Percentiles rank a stretch among this genome's conserved stretches.
Evolutionary conservation across 345 rosid genomes (phyloP).

Genomic region (Adansonia digitata): DNA sequence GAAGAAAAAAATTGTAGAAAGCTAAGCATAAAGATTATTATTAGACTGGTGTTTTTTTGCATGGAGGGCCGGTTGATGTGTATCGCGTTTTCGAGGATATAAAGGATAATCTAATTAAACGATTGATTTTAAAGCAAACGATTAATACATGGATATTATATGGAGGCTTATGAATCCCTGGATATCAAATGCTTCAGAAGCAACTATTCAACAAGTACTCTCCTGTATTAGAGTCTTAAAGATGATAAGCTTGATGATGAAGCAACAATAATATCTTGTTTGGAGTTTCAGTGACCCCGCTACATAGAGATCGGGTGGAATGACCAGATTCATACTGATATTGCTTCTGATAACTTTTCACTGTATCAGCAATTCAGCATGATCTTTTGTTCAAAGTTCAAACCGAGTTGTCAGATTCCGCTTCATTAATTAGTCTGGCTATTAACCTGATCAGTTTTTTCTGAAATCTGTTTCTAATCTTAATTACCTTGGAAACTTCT

Average conservation of each 20-base stretch:
- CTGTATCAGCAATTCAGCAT: too few relatives aligned
- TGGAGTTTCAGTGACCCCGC: background rate
- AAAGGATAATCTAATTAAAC: background rate
- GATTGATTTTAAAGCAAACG: background rate
- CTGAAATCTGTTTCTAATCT: background rate
- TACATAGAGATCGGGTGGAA: background rate
- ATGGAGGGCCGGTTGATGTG: background rate
- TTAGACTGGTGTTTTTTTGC: background rate
- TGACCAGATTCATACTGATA: background rate
- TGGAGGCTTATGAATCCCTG: background rate
- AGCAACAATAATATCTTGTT: background rate
- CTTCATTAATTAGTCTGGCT: background rate
- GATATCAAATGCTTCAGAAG: background rate
- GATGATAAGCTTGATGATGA: background rate
- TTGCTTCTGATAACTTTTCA: background rate
- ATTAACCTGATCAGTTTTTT: background rate
- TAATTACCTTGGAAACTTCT: background rate
- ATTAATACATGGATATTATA: background rate
- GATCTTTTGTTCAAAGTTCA: too few relatives aligned
- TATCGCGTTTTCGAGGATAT: background rate
- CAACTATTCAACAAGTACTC: background rate
- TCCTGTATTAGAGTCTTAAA: background rate
- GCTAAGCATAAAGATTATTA: background rate
- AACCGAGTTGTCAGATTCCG: background rate
- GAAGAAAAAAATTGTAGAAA: background rate